Conservation (phyloP, 2,329 filamentous ascomycete genomes). For the Botrytis elliptica region DNA sequence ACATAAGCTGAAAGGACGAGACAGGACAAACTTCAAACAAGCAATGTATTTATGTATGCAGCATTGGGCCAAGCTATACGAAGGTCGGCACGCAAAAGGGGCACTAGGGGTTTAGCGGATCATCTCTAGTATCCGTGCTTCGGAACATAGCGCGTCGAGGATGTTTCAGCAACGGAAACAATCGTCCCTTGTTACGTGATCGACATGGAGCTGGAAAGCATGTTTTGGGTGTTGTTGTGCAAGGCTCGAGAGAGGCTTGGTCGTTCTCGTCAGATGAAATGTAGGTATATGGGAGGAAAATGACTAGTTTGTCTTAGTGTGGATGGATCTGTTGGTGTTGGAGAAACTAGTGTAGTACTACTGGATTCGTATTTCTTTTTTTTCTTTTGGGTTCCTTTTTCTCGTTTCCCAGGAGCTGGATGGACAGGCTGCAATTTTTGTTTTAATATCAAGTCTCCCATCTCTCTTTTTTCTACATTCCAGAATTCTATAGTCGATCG, state of each 20-base stretch:
- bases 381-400: neutral
- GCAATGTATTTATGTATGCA: neutral
- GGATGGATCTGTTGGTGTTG: neutral
- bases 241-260: neutral
- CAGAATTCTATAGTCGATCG: neutral
- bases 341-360: neutral
- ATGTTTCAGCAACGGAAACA: conserved; percentile 15
- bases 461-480: neutral
- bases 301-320: neutral
- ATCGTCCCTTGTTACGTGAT: neutral
- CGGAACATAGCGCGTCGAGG: neutral
- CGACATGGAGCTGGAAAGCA: neutral
- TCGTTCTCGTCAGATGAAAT: neutral
- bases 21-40: neutral
- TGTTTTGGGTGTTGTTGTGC: neutral
- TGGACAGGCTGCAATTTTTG: neutral
- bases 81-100: neutral
- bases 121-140: conserved; percentile 5
- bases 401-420: neutral
- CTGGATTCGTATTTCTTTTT: neutral
- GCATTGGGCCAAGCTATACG: neutral
- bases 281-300: neutral
- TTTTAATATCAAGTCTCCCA: conserved; percentile 2
- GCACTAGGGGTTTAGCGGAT: neutral
- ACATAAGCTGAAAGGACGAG: neutral